A percentile compares a stretch with the other conserved stretches of the same genome.
Evolutionary conservation across 2,329 filamentous ascomycete species (phyloP).

Genomic region (Aspergillus sp.): DNA sequence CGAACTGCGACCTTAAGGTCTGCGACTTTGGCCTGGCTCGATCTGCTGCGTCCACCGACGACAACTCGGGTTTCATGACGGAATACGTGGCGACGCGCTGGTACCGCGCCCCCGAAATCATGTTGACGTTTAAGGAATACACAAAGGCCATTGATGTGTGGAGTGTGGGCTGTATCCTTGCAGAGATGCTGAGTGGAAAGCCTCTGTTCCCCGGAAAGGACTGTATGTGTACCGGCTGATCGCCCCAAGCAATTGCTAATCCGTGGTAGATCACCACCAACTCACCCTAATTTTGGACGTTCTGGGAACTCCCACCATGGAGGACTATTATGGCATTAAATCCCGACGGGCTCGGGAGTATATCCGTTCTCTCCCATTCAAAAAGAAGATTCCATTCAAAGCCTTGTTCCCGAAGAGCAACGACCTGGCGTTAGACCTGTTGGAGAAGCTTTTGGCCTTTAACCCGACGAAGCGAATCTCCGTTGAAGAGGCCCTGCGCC

Average conservation of each 20-base stretch:
- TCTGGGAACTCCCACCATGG: slow-evolving; percentile 97
- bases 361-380: slow-evolving; percentile 96
- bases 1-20: slow-evolving; percentile 98
- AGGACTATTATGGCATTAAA: slow-evolving; percentile 99
- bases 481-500: slow-evolving; percentile 93
- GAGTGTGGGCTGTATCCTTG: slow-evolving; percentile 97
- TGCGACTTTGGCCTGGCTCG: slow-evolving; percentile 97
- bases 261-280: slow-evolving; percentile 81
- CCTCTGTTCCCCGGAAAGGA: slow-evolving; percentile 98
- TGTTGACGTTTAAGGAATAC: slow-evolving; percentile 99
- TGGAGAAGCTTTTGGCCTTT: slow-evolving; percentile 95
- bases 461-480: slow-evolving; percentile 99
- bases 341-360: slow-evolving; percentile 95
- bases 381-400: slow-evolving; percentile 99
- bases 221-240: slow-evolving; percentile 60
- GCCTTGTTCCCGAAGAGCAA: slow-evolving; percentile 98
- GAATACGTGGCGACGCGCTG: slow-evolving; percentile 99
- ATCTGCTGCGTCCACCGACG: slow-evolving; percentile 93
- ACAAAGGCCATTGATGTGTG: slow-evolving; percentile 99
- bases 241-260: background rate
- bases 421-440: slow-evolving; percentile 87
- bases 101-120: slow-evolving; percentile 99
- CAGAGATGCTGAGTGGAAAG: slow-evolving; percentile 98
- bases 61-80: slow-evolving; percentile 99
- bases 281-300: slow-evolving; percentile 96